Conservation (phyloP, 2,329 filamentous ascomycete species). For the Pseudogymnoascus sp. region DNA sequence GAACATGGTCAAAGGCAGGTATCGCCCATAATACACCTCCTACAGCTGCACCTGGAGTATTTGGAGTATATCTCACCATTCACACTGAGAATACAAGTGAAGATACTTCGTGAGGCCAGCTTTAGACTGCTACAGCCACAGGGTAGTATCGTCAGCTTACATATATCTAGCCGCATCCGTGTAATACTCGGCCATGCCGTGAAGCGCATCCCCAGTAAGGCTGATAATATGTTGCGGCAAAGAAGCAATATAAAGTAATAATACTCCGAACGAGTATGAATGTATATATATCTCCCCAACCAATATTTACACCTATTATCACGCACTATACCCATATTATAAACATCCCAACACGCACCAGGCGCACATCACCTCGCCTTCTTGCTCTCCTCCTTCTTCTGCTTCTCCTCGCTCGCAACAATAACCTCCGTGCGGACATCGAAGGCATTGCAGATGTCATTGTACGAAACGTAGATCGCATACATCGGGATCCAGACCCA, state of each 20-base stretch:
- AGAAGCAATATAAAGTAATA: not conserved
- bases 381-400: conserved; percentile 29
- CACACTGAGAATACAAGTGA: too few species aligned
- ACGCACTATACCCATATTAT: not conserved
- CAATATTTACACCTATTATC: not conserved
- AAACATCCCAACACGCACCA: not conserved
- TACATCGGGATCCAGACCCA: conserved; percentile 60
- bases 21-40: not conserved
- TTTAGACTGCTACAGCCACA: not conserved
- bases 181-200: not conserved
- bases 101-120: not conserved
- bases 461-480: conserved; percentile 46
- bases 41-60: not conserved
- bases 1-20: not conserved
- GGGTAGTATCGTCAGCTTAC: not conserved
- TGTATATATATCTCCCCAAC: not conserved
- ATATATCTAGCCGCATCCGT: not conserved
- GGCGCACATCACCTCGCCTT: conserved; percentile 12
- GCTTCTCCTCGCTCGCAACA: conserved; percentile 21
- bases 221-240: not conserved
- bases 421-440: conserved; percentile 29
- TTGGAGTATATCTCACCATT: not conserved
- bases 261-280: not conserved
- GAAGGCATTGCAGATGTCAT: conserved; percentile 50
- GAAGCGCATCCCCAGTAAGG: not conserved